Conservation (phyloP, 768 basidiomycete genomes). For the Suillus ampliporus region DNA sequence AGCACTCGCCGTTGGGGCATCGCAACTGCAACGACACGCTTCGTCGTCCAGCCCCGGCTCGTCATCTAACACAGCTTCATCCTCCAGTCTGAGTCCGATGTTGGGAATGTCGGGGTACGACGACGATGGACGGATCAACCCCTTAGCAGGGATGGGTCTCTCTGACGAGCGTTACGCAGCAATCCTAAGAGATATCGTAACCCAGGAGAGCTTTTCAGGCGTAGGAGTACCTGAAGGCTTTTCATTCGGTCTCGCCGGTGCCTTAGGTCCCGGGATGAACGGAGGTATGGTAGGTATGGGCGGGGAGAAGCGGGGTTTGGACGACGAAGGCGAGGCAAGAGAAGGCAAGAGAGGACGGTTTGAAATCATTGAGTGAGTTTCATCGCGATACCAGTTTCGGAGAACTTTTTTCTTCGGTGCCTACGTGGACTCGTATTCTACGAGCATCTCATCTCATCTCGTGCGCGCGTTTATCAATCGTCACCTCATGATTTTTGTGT, state of each 20-base stretch:
- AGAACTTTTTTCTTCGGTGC: background rate
- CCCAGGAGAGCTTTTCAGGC: slow-evolving; percentile 61
- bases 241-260: slow-evolving; percentile 21
- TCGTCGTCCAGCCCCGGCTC: slow-evolving; percentile 3
- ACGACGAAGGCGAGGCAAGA: slow-evolving; percentile 45
- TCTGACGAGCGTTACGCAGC: slow-evolving; percentile 86
- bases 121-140: slow-evolving; percentile 71
- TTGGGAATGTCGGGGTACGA: slow-evolving; percentile 29
- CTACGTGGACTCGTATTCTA: background rate
- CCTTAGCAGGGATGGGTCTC: slow-evolving; percentile 86
- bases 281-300: slow-evolving; percentile 9
- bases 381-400: background rate
- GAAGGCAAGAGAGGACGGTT: slow-evolving; percentile 65
- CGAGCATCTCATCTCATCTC: background rate
- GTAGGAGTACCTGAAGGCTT: slow-evolving; percentile 40
- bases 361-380: slow-evolving; percentile 58
- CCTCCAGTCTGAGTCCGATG: slow-evolving; percentile 10
- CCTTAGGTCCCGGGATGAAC: slow-evolving; percentile 12
- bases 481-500: slow-evolving; percentile 6
- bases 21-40: slow-evolving; percentile 13
- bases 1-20: slow-evolving; percentile 52
- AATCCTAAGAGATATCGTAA: slow-evolving; percentile 77
- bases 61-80: slow-evolving; percentile 11
- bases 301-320: slow-evolving; percentile 43
- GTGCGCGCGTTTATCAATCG: too few species aligned